A percentile compares a stretch with the other conserved stretches of the same genome.
Conservation (phyloP, 108 stramenopile species). For the Bacterosira constricta region DNA sequence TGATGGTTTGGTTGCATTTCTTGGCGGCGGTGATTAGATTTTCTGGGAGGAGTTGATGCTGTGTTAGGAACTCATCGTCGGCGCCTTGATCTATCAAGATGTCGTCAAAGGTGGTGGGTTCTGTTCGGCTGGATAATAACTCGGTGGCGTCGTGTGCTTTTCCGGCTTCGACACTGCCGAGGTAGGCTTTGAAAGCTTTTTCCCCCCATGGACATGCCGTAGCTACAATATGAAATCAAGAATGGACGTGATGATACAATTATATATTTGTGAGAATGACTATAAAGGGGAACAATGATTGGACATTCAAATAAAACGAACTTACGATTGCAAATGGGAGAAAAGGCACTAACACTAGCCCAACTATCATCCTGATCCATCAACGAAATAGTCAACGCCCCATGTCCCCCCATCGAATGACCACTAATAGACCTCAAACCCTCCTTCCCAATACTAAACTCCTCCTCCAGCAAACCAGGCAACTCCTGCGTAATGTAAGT, state of each 20-base stretch:
- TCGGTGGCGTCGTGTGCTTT: slow-evolving; percentile 88
- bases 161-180: slow-evolving; percentile 81
- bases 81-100: slow-evolving; percentile 86
- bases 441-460: slow-evolving; percentile 56
- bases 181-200: slow-evolving; percentile 95
- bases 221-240: slow-evolving; percentile 19
- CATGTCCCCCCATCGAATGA: slow-evolving; percentile 95
- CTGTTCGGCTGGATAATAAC: slow-evolving; percentile 53
- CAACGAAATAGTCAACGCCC: slow-evolving; percentile 81
- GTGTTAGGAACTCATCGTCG: slow-evolving; percentile 68
- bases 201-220: slow-evolving; percentile 94
- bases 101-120: slow-evolving; percentile 57
- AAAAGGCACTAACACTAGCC: slow-evolving; percentile 87
- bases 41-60: slow-evolving; percentile 58
- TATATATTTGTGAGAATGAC: too few relatives aligned
- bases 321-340: slow-evolving; percentile 92
- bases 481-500: slow-evolving; percentile 92
- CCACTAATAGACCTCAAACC: slow-evolving; percentile 77
- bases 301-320: not conserved
- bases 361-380: slow-evolving; percentile 54
- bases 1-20: slow-evolving; percentile 63
- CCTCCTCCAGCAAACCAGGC: slow-evolving; percentile 65
- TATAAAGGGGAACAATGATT: too few relatives aligned
- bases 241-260: too few relatives aligned
- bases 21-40: slow-evolving; percentile 64